Evolutionary conservation across 495 filamentous ascomycete species (phyloP), one percentile per base, ranked within the genome.

Genomic region (Penicillium verhagenii): DNA sequence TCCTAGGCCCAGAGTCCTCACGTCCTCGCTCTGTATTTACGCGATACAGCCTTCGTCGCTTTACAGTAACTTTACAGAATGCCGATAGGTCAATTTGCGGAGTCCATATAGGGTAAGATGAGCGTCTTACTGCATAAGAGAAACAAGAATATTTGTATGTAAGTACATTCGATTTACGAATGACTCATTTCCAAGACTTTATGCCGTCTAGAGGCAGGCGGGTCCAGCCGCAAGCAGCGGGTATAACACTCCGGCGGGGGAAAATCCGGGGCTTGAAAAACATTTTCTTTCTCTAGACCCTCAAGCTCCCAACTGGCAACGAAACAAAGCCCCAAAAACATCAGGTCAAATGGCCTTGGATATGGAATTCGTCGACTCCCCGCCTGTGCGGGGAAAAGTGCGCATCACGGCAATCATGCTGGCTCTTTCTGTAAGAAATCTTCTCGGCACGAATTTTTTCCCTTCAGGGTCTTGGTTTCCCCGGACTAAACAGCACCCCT

Each of bases 401-500:
- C 58, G 59, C 14, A 52, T 68, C 24, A 45, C 59, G 13, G 59
- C 66, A 11, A 67, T 66, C 13, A 59, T 70, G 54, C 28, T 60
- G 19, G 67, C 66, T 16, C 61, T 70, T 16, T 48, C 58, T 26
- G 66, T 69, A 67, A 45, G 61, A 49, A n/a, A n/a, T n/a, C n/a
- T n/a, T n/a, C n/a, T n/a, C n/a, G n/a, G n/a, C n/a, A n/a, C n/a
- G n/a, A n/a, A n/a, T n/a, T 23, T 16, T 18, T 37, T 5, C 14
- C 26, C 18, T 37, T 20, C 13, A 47, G 9, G n/a, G n/a, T n/a
- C n/a, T 38, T 43, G n/a, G 26, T 18, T 42, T 24, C 10, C 31
- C 21, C 24, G 11, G 14, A 20, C n/a, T 21, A 50, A 50, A 37
- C 8, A 4, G 8, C 4, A 24, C 42, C n/a, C 47, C 21, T 33